Base-by-base conservation (phyloP, 2,329 filamentous ascomycete species). In the Pseudohalonectria lignicola region DNA sequence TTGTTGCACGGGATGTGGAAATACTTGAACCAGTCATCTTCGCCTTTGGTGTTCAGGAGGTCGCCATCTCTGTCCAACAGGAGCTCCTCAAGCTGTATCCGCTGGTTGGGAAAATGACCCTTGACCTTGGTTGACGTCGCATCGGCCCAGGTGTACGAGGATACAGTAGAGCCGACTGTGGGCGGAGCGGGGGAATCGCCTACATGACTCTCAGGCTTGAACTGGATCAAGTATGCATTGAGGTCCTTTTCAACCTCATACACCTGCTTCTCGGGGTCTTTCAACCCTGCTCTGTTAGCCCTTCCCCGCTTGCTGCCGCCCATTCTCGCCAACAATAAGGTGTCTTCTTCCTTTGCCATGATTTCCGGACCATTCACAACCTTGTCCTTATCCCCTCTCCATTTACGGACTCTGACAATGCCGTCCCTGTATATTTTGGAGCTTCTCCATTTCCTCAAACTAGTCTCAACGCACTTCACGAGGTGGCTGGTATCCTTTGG, bases 1-100 rank as follows among this genome's bases (percentile, higher is more conserved):
- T 48, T 49, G 28, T 49, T 49, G 2, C 42, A 34, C 1, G 47
- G 47, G 2, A 49, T 34, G 34, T 49, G 47, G 21, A 48, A 43
- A 26, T 48, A 48, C 10, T 39, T 39, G 8, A 48, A 17, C 20
- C 25, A 17, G 19, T 36, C 9, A 8, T 20, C 19, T 19, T 26
- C 21, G 12, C 17, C 16, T 19, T 34, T 9, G 31, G 17, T 34
- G 31, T 17, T 34, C 5, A 34, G n/a, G 11, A 19, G 16, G 31
- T 34, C 19, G 4, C 3, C 31, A 9, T 34, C 18, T 4, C 21
- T 5, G 16, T 34, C n/a, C 5, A 19, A 13, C 13, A 34, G 18
- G 16, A 34, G 17, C 5, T 34, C 19, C 3, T 34, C 7, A 2
- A 18, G 13, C 11, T 9, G 4, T 12, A 34, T 34, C 18, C 19